Conservation (phyloP, 768 basidiomycete species). For the Hortiboletus campestris region DNA sequence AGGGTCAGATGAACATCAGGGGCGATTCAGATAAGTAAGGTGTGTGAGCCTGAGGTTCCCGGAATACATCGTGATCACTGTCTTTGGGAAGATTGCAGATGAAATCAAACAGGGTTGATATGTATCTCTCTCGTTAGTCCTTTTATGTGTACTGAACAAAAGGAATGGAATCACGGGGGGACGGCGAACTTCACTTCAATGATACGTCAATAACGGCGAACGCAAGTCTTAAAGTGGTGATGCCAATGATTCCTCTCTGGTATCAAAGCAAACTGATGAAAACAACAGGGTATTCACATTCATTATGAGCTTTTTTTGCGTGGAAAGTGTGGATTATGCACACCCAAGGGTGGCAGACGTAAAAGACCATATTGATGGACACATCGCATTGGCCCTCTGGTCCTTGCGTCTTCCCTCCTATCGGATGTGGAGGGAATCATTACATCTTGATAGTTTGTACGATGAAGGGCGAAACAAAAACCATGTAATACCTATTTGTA, state of each 20-base stretch:
- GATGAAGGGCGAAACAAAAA: neutral
- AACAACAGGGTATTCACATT: neutral
- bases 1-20: too few relatives aligned
- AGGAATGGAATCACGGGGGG: too few relatives aligned
- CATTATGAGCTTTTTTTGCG: slow-evolving; percentile 2
- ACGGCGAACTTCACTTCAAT: too few relatives aligned
- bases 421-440: slow-evolving; percentile 6
- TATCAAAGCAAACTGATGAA: too few relatives aligned
- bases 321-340: neutral
- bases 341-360: slow-evolving; percentile 4
- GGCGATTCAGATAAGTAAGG: too few relatives aligned
- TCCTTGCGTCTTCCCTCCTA: slow-evolving; percentile 4
- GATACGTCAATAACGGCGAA: too few relatives aligned
- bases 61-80: neutral
- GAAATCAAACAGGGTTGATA: neutral
- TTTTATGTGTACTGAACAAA: too few relatives aligned
- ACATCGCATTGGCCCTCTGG: slow-evolving; percentile 3
- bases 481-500: slow-evolving; percentile 6
- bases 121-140: too few relatives aligned
- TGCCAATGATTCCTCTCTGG: too few relatives aligned
- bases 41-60: too few relatives aligned
- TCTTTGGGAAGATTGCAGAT: neutral
- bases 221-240: too few relatives aligned
- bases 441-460: slow-evolving; percentile 16
- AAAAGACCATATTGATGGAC: slow-evolving; percentile 9